phyloP scores from a whole-genome alignment of 163 green algal genomes.

The Chlamydomonas reinhardtii region DNA sequence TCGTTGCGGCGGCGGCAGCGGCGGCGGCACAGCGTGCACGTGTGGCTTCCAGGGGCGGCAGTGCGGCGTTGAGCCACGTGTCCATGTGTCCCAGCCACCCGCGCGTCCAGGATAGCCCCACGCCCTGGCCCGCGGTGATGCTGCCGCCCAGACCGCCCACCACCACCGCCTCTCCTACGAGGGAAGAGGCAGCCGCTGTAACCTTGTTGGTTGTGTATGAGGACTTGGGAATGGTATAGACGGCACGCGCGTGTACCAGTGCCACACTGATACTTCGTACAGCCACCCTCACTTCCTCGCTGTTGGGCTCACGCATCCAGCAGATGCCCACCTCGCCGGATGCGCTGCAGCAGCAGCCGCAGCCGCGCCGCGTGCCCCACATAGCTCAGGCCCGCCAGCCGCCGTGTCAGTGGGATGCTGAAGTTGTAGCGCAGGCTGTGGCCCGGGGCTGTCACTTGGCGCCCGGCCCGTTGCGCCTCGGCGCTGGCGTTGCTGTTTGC shows the following conservation, averaged over 20 bases:
- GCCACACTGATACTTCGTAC: too few relatives aligned
- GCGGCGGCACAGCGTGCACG: too few relatives aligned
- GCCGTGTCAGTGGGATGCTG: not conserved
- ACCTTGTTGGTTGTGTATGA: too few relatives aligned
- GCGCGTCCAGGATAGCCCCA: not conserved
- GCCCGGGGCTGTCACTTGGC: not conserved
- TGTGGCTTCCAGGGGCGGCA: not conserved
- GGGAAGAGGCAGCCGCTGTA: not conserved
- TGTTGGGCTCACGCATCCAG: too few relatives aligned
- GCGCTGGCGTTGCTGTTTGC: not conserved
- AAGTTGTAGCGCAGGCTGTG: conserved; percentile 3
- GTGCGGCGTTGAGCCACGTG: conserved; percentile 24
- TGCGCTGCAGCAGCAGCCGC: not conserved
- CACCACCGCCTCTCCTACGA: conserved; percentile 5
- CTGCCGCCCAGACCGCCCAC: conserved; percentile 30
- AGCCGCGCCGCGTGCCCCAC: not conserved
- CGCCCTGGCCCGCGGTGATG: conserved; percentile 36
- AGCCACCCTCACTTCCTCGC: too few relatives aligned
- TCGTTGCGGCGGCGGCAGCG: too few relatives aligned
- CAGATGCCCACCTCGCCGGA: not conserved
- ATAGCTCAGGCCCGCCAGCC: not conserved
- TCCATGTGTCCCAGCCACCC: not conserved
- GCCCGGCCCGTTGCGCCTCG: too few relatives aligned
- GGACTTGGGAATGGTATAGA: not conserved
- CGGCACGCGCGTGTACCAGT: too few relatives aligned